These are phyloP conservation scores for Diatrype stigma DNA, from an alignment of 2,329 filamentous ascomycete genomes.

Conservation along the genomic window DNA sequence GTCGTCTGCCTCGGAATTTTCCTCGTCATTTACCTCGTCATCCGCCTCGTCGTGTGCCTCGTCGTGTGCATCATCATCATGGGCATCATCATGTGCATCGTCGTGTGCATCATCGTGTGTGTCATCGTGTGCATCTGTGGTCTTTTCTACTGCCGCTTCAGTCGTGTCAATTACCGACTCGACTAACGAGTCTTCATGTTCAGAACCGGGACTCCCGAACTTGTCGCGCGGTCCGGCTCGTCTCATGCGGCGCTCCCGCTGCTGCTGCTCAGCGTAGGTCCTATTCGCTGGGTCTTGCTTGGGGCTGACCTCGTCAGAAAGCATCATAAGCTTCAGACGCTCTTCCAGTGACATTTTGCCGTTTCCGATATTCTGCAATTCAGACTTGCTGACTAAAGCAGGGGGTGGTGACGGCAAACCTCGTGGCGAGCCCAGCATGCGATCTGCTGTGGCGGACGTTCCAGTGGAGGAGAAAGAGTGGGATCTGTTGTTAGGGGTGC, in stretches of 20 bases:
- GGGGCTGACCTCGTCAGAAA: conserved; percentile 56
- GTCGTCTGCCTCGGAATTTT: conserved; percentile 53
- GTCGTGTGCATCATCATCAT: conserved; percentile 12
- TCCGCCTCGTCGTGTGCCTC: conserved; percentile 20
- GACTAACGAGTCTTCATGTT: conserved; percentile 33
- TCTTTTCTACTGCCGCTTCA: conserved; percentile 8
- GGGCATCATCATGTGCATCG: conserved; percentile 10
- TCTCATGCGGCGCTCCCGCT: conserved; percentile 65
- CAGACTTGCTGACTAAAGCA: conserved; percentile 66
- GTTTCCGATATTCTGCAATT: conserved; percentile 72
- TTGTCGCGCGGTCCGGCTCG: conserved; percentile 53
- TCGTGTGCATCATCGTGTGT: conserved; percentile 16
- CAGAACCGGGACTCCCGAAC: conserved; percentile 37
- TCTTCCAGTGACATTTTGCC: conserved; percentile 82
- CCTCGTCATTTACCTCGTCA: conserved; percentile 39
- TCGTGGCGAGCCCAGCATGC: conserved; percentile 62
- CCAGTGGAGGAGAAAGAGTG: conserved; percentile 57
- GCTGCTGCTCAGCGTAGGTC: conserved; percentile 61
- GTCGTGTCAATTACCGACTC: neutral
- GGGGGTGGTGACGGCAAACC: conserved; percentile 71
- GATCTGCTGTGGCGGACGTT: conserved; percentile 68
- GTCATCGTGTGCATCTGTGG: conserved; percentile 30
- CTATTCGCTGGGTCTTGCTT: conserved; percentile 34
- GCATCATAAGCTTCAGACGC: conserved; percentile 82
- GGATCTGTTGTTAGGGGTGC: conserved; percentile 41